Base-by-base conservation (phyloP, 2,329 filamentous ascomycete genomes). In the Aspergillus intermedius region DNA sequence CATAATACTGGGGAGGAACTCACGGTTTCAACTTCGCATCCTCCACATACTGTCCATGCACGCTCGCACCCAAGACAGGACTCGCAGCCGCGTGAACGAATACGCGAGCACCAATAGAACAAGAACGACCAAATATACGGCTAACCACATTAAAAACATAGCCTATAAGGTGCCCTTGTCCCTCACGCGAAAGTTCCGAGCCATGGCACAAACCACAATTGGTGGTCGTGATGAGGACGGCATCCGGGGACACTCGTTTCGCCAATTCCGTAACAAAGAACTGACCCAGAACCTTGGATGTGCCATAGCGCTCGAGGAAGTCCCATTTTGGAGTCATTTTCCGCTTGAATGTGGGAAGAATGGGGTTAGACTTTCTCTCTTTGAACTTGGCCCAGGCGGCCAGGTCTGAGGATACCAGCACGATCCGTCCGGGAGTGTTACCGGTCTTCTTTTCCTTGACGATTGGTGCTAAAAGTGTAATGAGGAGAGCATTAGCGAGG, bases 401-500 rank as follows among this genome's bases (percentile, higher is more conserved):
- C n/a, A 19, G 7, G 17, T 39, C 35, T 4, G 35, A 39, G 35
- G 35, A 39, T 19, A 19, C 17, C 7, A 39, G 17, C 9, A 19
- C 17, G 35, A 39, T 19, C 3, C 35, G 35, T 3, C 35, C 17
- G n/a, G 35, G 35, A 8, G 6, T 15, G 35, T 7, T 19, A 2
- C 17, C 9, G 5, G n/a, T 19, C 35, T 19, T 15, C 17, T 60
- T 61, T 5, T 23, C 21, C 23, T 56, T 53, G 17, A 59, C 35
- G 10, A 54, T 35, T 2, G 60, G 60, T 1, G 60, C 46, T 1
- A 62, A 42, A 2, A 63, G 51, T 28, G 58, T 46, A n/a, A 46
- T 42, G n/a, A 52, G 55, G 40, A 58, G 47, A 30, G 48, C 60
- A 3, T 55, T 63, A 44, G 54, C 61, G 17, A 76, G 49, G 12